Evolutionary conservation across 169 alveolate species (phyloP), one percentile per base, ranked within the genome.

Genomic region (Plasmodium relictum): DNA sequence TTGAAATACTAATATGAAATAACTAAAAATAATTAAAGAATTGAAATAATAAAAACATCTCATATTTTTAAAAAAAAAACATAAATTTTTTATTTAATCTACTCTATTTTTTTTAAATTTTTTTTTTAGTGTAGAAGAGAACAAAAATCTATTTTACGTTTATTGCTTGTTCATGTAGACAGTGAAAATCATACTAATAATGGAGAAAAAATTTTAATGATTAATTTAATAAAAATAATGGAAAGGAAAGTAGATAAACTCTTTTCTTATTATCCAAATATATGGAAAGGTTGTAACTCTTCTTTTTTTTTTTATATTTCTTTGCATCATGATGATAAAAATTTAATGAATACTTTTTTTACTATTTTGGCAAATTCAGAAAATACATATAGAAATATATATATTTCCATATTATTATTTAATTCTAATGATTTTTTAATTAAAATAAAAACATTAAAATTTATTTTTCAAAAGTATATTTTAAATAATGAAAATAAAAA

Each of bases 141-240:
- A 16, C 63, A 74, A 20, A 62, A 62, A 39, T 48, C 74, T 24
- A 62, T 74, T 62, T 66, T 74, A 3, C 88, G 88, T 7, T 39
- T 74, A 24, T 65, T 74, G 62, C 88, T 74, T 42, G 88, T 74
- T 56, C 88, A 74, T 74, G 88, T 74, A 69, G 88, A 74, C 54
- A 74, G 88, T 66, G 76, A 74, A 63, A 74, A 52, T 14, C 88
- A 74, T 44, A 74, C 74, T 18, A 31, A 41, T 54, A 74, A 74
- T 74, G 66, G 88, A 37, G 88, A 74, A 74, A 74, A 74, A 20
- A 74, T 74, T 22, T 66, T 74, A 39, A 74, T 74, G 88, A 66
- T 74, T 39, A 74, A 74, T 74, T 74, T 74, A 62, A 42, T 74
- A 24, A 74, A 66, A 31, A n/a, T 74, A 44, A 74, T 74, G 42